Percentiles rank a stretch among this genome's conserved stretches.
These are phyloP conservation scores for Citrus mangshanensis DNA, from an alignment of 345 rosid genomes.

Conservation along the genomic window DNA sequence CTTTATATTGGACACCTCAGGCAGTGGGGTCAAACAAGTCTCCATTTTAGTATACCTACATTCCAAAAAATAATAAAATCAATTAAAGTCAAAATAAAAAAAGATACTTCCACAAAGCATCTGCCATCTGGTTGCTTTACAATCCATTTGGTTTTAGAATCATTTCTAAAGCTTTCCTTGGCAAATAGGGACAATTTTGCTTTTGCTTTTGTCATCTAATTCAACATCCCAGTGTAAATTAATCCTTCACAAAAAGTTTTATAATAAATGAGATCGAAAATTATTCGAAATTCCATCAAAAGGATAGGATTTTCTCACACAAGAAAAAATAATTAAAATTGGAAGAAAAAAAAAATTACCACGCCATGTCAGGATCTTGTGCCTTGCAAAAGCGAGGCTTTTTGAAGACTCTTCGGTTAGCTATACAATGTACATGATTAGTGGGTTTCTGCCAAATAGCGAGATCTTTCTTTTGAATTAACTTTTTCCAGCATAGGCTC, in stretches of 20 bases:
- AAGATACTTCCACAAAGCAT: background rate
- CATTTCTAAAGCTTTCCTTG: constrained; percentile 4
- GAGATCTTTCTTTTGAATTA: constrained; percentile 56
- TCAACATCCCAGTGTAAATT: background rate
- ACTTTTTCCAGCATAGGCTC: constrained; percentile 86
- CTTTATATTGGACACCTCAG: constrained; percentile 54
- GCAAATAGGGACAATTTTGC: background rate
- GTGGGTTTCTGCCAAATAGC: constrained; percentile 91
- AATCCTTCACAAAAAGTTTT: background rate
- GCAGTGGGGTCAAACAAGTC: constrained; percentile 76
- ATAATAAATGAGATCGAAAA: background rate
- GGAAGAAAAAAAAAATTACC: constrained; percentile 36
- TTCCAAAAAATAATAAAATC: background rate
- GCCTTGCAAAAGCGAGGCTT: constrained; percentile 58
- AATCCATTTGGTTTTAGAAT: constrained; percentile 33
- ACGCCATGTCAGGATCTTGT: constrained; percentile 73
- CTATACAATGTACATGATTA: constrained; percentile 74
- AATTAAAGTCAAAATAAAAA: background rate
- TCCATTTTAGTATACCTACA: constrained; percentile 85
- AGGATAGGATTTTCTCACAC: too few species aligned
- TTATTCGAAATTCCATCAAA: too few species aligned
- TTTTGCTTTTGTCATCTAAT: constrained; percentile 2
- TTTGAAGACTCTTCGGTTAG: constrained; percentile 49
- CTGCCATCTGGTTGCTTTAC: constrained; percentile 18
- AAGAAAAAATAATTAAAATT: too few species aligned